Percentiles rank a stretch among this genome's conserved stretches.
phyloP scores from a whole-genome alignment of 768 basidiomycete species.

The Lyophyllum semitale region DNA sequence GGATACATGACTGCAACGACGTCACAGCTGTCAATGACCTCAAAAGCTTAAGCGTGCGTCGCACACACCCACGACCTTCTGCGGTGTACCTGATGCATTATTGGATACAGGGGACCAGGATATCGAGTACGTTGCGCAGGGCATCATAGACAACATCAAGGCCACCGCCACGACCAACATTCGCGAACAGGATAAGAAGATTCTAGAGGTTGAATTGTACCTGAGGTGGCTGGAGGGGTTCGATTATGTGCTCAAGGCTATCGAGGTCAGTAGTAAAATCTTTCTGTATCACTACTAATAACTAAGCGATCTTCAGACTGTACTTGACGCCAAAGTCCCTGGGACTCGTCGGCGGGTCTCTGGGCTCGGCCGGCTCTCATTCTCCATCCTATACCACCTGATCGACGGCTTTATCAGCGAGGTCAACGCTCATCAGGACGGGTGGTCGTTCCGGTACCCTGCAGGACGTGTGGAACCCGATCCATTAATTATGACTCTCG shows the following conservation, averaged over 20 bases:
- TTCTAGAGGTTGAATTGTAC: slow-evolving; percentile 45
- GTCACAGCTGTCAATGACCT: slow-evolving; percentile 16
- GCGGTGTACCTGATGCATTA: background rate
- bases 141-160: slow-evolving; percentile 34
- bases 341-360: slow-evolving; percentile 35
- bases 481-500: slow-evolving; percentile 43
- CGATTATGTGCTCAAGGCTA: slow-evolving; percentile 36
- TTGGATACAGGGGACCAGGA: slow-evolving; percentile 18
- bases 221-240: slow-evolving; percentile 41
- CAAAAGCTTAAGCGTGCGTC: slow-evolving; percentile 18
- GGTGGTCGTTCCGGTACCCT: slow-evolving; percentile 34
- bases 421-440: slow-evolving; percentile 46
- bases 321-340: slow-evolving; percentile 37
- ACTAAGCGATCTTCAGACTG: slow-evolving; percentile 26
- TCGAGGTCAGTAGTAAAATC: slow-evolving; percentile 42
- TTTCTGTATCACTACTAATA: too few species aligned
- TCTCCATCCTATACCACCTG: slow-evolving; percentile 41
- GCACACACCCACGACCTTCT: background rate
- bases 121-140: slow-evolving; percentile 25
- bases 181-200: slow-evolving; percentile 25
- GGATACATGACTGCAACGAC: slow-evolving; percentile 14
- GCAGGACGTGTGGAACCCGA: slow-evolving; percentile 27
- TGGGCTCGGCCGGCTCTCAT: slow-evolving; percentile 41
- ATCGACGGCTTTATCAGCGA: slow-evolving; percentile 46
- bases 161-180: slow-evolving; percentile 29